Evolutionary conservation across 1,284 basidiomycete genomes (phyloP).

Genomic region (Apiotrichum mycotoxinovorans): DNA sequence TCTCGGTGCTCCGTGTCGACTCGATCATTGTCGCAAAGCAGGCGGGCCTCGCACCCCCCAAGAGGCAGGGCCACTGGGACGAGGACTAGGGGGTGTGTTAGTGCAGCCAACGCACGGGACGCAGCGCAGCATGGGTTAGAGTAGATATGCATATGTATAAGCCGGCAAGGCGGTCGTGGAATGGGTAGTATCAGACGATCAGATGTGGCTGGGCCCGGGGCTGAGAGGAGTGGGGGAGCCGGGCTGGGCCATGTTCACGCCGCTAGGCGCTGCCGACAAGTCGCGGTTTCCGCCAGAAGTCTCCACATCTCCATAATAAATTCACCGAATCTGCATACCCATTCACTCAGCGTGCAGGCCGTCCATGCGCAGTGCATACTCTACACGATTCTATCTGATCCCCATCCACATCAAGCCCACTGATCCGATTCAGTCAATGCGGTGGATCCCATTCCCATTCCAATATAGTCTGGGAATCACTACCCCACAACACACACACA

Average conservation of each 20-base stretch:
- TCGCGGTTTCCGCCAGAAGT: no score
- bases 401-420: not conserved
- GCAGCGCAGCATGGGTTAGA: not conserved
- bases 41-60: constrained; percentile 60
- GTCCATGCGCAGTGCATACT: not conserved
- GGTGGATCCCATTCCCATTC: no score
- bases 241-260: no score
- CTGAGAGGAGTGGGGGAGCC: no score
- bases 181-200: not conserved
- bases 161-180: not conserved
- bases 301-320: no score
- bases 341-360: not conserved
- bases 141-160: constrained; percentile 11
- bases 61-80: constrained; percentile 52
- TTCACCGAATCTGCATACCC: not conserved
- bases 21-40: constrained; percentile 97
- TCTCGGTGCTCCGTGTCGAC: constrained; percentile 90
- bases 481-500: no score
- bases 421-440: not conserved
- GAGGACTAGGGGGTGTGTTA: constrained; percentile 42
- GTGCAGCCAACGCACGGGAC: no score
- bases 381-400: not conserved
- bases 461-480: no score
- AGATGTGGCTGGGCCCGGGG: no score
- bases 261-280: no score